Percentiles rank a stretch among this genome's conserved stretches.
Conservation (phyloP, 345 rosid species). For the Eucalyptus urophylla region DNA sequence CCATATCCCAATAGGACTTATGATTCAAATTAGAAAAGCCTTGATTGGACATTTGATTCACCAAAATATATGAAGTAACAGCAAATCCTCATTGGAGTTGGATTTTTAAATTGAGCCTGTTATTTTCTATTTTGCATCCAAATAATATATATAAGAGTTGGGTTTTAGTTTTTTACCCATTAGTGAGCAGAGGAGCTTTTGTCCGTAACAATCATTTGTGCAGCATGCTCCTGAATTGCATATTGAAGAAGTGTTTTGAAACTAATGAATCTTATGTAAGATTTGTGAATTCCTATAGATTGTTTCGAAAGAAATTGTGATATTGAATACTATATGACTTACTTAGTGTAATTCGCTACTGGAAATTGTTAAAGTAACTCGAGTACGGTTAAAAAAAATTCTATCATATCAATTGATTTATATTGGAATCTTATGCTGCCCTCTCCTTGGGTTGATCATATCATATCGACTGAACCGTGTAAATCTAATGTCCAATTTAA, state of each 20-base stretch:
- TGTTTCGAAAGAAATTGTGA: neutral
- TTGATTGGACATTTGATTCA: no score
- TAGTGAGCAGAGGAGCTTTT: no score
- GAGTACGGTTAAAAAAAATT: neutral
- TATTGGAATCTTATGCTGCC: neutral
- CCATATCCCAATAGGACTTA: no score
- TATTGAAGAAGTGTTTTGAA: neutral
- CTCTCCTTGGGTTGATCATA: neutral
- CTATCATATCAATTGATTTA: neutral
- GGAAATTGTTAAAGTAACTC: no score
- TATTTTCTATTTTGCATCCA: no score
- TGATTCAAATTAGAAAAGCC: no score
- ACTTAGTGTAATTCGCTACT: neutral
- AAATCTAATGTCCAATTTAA: neutral
- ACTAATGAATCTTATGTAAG: neutral
- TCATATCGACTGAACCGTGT: accelerated
- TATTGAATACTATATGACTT: no score
- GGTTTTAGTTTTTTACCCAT: no score
- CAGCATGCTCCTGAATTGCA: neutral
- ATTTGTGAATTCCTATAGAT: neutral
- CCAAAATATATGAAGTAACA: no score
- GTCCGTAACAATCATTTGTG: neutral
- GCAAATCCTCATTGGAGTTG: no score
- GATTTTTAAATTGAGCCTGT: no score
- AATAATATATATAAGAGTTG: no score